Base-by-base conservation (phyloP, 2,329 filamentous ascomycete genomes). In the Xylaria arbuscula region DNA sequence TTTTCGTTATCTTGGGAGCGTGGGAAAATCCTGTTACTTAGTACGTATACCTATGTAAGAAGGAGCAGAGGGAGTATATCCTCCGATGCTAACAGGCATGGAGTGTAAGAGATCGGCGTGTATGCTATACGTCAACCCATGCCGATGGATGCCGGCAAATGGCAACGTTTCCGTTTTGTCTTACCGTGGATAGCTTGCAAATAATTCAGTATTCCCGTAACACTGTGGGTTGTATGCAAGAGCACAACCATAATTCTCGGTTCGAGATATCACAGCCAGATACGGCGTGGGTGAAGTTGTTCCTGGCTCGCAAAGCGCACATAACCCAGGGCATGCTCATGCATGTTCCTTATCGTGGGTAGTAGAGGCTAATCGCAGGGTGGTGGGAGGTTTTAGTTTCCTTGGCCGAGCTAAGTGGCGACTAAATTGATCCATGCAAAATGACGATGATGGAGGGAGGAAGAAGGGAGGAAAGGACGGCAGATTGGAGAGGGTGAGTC, bases 11-110 rank as follows among this genome's bases (percentile, higher is more conserved):
- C 40, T 45, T 7, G 4, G 28, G 4, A 40, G 15, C 40, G n/a
- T n/a, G 13, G 28, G 28, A 28, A 28, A 28, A 28, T 28, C 28
- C 28, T 28, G 28, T 28, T 28, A 28, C 28, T 28, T 2, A 28
- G 28, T 40, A 40, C 8, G 36, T 40, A 45, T 3, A 42, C 50
- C n/a, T 34, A 45, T n/a, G n/a, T 45, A 19, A 47, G 10, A 36
- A 36, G 50, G 34, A 8, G 28, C 32, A 36, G 2, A 54, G 19
- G 19, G 7, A 17, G 34, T 42, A 32, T 40, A 32, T 32, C 32
- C 11, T 53, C 57, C 42, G 64, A n/a, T 17, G 40, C 24, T 24
- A 56, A 34, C 50, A 22, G 40, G 13, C 36, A 13, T 40, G 38
- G 47, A 50, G 15, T 19, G 24, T 42, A 10, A 19, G 22, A 11